These are phyloP conservation scores for Botrytis medusae DNA, from an alignment of 2,329 filamentous ascomycete genomes.

Conservation along the genomic window DNA sequence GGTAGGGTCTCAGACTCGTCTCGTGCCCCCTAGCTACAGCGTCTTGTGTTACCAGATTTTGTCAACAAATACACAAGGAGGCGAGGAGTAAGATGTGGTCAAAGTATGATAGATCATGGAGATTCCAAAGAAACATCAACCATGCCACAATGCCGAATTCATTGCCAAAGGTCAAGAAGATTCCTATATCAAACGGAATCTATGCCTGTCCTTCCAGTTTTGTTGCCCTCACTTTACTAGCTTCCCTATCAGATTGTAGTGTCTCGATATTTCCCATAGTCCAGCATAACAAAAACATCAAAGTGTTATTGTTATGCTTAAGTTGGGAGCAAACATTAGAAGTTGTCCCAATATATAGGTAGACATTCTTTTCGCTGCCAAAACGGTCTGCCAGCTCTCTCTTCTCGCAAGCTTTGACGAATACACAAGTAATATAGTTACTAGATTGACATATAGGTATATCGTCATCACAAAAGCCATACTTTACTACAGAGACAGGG, in stretches of 20 bases:
- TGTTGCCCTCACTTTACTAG: not conserved
- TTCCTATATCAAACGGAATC: not conserved
- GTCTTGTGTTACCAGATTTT: not conserved
- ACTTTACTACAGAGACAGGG: not conserved
- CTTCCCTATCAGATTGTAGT: not conserved
- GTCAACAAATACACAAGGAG: not conserved
- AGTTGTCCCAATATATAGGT: not conserved
- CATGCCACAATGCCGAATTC: not conserved
- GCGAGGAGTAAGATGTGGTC: not conserved
- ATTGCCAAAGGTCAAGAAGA: not conserved
- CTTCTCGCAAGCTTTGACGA: not conserved
- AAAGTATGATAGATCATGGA: not conserved
- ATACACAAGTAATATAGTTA: not conserved
- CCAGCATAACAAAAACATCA: not conserved
- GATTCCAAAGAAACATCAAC: not conserved
- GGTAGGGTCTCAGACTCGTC: slow-evolving; percentile 18
- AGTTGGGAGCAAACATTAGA: not conserved
- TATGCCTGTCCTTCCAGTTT: not conserved
- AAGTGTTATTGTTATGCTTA: not conserved
- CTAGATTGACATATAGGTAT: not conserved
- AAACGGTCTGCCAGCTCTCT: not conserved
- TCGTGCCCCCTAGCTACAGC: slow-evolving; percentile 9
- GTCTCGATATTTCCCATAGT: not conserved
- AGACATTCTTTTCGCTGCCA: not conserved
- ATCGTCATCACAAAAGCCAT: not conserved